Base-by-base conservation (phyloP, 2,329 filamentous ascomycete species). In the Xylaria sp. region DNA sequence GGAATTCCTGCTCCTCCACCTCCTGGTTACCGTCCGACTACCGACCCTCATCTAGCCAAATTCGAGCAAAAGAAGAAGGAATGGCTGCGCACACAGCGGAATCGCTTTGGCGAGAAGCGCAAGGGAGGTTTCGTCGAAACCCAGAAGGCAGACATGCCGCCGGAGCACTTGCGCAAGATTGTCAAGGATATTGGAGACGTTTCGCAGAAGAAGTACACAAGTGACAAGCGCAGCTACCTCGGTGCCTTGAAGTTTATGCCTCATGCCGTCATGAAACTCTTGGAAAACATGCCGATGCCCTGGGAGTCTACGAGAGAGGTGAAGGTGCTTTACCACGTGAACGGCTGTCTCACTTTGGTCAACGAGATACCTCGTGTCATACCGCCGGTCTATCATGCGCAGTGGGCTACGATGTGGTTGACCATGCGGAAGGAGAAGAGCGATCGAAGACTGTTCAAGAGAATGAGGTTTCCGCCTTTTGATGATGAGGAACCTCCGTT, bases 241-340 rank as follows among this genome's bases (percentile, higher is more conserved):
- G 97, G 97, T 72, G 96, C 97, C 41, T 84, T 99, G 72, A 99
- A 99, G 83, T 99, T 98, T 84, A 99, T 99, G 96, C 96, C 96
- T 1, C 96, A 99, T 80, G 96, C 96, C 6, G 96, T 99, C 12
- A 84, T 99, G 83, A 99, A 99, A 85, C 87, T 99, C 28, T 82
- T 99, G 66, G 96, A 99, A 84, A 99, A 99, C 77, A 99, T 99
- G 96, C 96, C 96, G 3, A 99, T 99, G 96, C 96, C 96, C 0
- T 99, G 96, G 96, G 96, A 99, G 83, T 96, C 94, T 66, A 90
- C 94, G 32, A 90, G 94, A 72, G 96, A 99, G 78, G 97, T 99
- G 71, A 98, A 98, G 83, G 96, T 99, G 34, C 86, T 99, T 13
- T 99, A 99, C 81, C 96, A 99, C 79, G 94, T 98, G 76, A 99